Conservation (phyloP, 129 eudicot species). For the Flaveria bidentis region DNA sequence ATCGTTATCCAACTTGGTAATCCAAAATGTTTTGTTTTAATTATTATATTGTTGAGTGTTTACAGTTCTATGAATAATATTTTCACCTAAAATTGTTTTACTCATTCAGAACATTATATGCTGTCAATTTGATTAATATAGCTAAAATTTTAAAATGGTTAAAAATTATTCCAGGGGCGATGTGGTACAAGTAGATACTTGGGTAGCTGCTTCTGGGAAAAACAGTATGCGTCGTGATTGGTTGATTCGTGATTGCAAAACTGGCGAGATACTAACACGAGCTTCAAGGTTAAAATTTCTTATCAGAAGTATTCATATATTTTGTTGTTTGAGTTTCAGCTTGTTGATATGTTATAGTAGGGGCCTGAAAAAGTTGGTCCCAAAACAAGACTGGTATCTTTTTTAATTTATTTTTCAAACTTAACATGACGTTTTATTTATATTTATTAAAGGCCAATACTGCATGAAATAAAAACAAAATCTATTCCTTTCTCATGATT, state of each 20-base stretch:
- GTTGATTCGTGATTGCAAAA: slow-evolving; percentile 83
- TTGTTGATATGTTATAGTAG: not conserved
- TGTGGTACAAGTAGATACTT: slow-evolving; percentile 96
- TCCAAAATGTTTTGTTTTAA: slow-evolving; percentile 6
- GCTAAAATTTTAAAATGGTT: not conserved
- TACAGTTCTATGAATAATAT: not conserved
- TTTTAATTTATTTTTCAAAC: too few relatives aligned
- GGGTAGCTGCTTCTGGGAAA: slow-evolving; percentile 97
- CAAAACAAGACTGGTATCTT: not conserved
- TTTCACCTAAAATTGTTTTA: not conserved
- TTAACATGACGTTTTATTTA: too few relatives aligned
- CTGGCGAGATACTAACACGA: slow-evolving; percentile 80
- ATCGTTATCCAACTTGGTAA: slow-evolving; percentile 97
- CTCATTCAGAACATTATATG: not conserved
- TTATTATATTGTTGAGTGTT: not conserved
- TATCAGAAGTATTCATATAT: not conserved
- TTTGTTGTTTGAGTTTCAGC: not conserved
- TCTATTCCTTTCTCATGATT: too few relatives aligned
- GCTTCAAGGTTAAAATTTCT: slow-evolving; percentile 75
- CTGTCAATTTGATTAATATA: slow-evolving; percentile 1
- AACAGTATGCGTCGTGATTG: slow-evolving; percentile 98
- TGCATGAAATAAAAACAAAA: too few relatives aligned
- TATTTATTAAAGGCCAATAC: too few relatives aligned
- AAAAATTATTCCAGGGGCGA: slow-evolving; percentile 67
- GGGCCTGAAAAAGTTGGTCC: not conserved